Conservation (phyloP, 371 early-diverging fungal species). For the Gilbertella persicaria region DNA sequence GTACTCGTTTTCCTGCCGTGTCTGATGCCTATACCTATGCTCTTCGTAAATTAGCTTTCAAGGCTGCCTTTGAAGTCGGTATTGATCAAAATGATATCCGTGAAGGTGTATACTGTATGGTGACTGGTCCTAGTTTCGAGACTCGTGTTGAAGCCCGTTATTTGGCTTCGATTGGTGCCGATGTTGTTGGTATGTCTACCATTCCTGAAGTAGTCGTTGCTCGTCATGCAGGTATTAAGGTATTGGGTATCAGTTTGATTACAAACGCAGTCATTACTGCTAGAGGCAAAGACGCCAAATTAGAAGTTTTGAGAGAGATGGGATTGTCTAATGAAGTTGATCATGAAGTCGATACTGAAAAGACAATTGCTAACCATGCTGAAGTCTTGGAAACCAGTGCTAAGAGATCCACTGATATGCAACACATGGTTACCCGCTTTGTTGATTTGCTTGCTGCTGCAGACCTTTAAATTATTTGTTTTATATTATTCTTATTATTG, state of each 20-base stretch:
- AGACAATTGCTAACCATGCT: constrained; percentile 77
- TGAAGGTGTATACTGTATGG: constrained; percentile 88
- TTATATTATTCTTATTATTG: neutral
- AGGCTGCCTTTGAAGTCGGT: constrained; percentile 59
- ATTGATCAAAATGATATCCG: constrained; percentile 55
- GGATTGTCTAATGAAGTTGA: constrained; percentile 46
- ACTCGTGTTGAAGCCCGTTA: constrained; percentile 88
- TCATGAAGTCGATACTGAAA: constrained; percentile 49
- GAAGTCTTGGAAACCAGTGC: constrained; percentile 85
- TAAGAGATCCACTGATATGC: constrained; percentile 75
- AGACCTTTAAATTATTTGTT: neutral
- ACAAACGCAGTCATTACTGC: constrained; percentile 82
- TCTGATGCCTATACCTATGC: constrained; percentile 89
- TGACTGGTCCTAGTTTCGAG: constrained; percentile 92
- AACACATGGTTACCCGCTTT: constrained; percentile 69
- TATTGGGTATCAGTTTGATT: constrained; percentile 84
- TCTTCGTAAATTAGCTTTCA: constrained; percentile 70
- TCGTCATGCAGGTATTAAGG: constrained; percentile 86
- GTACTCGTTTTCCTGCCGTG: constrained; percentile 91
- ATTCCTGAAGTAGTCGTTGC: constrained; percentile 95
- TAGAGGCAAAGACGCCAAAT: constrained; percentile 66
- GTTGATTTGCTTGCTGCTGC: constrained; percentile 44
- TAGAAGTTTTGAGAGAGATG: constrained; percentile 53
- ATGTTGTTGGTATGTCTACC: constrained; percentile 96
- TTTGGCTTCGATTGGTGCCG: constrained; percentile 75